Evolutionary conservation across 2,329 filamentous ascomycete genomes (phyloP), one percentile per base, ranked within the genome.

Genomic region (Neopestalotiopsis clavispora): DNA sequence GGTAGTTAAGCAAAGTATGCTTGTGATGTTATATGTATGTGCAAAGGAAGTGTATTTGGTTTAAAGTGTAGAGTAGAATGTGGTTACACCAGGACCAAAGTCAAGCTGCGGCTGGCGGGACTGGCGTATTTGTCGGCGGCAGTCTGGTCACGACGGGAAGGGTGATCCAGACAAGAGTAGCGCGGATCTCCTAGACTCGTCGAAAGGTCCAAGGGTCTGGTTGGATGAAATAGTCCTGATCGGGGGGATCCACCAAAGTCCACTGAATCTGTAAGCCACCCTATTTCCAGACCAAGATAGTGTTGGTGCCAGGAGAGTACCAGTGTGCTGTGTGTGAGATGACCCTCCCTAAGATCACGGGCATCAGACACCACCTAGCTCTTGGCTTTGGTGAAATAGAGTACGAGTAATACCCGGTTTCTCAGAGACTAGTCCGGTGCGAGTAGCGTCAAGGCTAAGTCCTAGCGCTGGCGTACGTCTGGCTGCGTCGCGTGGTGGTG

Each of bases 41-140:
- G 57, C 45, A 52, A 52, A 52, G 45, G 45, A 52, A 52, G 45
- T 52, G 45, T 52, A 73, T 74, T 72, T 72, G 71, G 69, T 70
- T 70, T 69, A 75, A 72, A 75, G 73, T 71, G 76, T 73, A 77
- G 74, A 67, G 72, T 65, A 67, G 67, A 61, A 56, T 52, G 72
- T 75, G 75, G 75, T 59, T 59, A 60, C 65, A 78, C 76, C 77
- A 79, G 76, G 71, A 74, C 73, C 74, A 72, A 69, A 71, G 65
- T 72, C 70, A 72, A 72, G 72, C 72, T 75, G 79, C 78, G 76
- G 78, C 77, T 76, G 72, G 78, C 77, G 75, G 72, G 70, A 74
- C 74, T 77, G 77, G 77, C 75, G 76, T 80, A 79, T 81, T 79
- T 79, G 79, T 79, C 74, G 74, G 76, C 75, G 74, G 76, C 75